Evolutionary conservation across 208 protist species (phyloP), one percentile per base, ranked within the genome.

Genomic region (Wallacemonas sp.): DNA sequence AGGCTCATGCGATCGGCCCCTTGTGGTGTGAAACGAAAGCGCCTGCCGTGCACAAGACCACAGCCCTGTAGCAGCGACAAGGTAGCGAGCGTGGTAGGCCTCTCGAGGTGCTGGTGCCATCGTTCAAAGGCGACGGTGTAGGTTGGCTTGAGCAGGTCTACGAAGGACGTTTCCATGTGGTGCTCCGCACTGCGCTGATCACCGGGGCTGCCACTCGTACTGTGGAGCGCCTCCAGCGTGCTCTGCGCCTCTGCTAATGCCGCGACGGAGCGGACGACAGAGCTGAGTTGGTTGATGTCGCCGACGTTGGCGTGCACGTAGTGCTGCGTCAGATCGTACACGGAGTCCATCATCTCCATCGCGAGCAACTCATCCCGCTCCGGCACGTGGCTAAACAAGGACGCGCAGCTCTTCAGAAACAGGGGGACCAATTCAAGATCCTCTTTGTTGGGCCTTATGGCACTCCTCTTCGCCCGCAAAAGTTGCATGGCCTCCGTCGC

Each of bases 21-120:
- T 62, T 68, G 31, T 2, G 88, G 62, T 12, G 74, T 68, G 60
- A 94, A 94, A 19, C 69, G 70, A 64, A 90, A 93, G 26, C 53
- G 60, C 15, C 72, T 75, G 11, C 82, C 85, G 46, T 90, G 77
- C 26, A 94, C 73, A 22, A 65, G 46, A 38, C 82, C 77, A 27
- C 74, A 81, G 4, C 83, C 86, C 17, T 79, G 68, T 28, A 94
- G 58, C 26, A 96, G 81, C 0, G 87, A 75, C 6, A 96, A 67
- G 38, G 92, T 74, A 28, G 61, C 84, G 2, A 83, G 66, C 15
- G 83, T 82, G 24, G 69, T 70, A 6, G 76, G 73, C 19, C 44
- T 49, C 24, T 62, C 49, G 21, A 51, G 56, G 3, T 81, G 69
- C 41, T 80, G 47, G n/a, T 70, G 62, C 85, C 85, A 93, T 62